These are phyloP conservation scores for Aspergillus sp. DNA, from an alignment of 2,329 filamentous ascomycete species.

Conservation along the genomic window DNA sequence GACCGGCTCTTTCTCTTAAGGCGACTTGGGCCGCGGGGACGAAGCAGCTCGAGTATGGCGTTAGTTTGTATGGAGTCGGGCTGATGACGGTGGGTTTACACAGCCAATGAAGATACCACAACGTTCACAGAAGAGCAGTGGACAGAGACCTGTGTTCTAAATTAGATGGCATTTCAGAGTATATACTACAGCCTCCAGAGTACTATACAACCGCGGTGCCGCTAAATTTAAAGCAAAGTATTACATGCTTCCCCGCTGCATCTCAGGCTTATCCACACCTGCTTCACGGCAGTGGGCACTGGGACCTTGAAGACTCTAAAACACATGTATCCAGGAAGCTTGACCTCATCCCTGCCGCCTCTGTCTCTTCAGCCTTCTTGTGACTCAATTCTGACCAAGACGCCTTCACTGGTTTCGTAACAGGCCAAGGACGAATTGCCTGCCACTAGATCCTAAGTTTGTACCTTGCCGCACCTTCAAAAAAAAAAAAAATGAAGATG, in stretches of 20 bases:
- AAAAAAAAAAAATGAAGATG: no score
- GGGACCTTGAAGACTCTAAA: no score
- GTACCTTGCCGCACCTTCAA: neutral
- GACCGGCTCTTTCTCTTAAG: no score
- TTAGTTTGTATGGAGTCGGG: neutral
- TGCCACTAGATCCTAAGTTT: neutral
- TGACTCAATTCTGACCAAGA: neutral
- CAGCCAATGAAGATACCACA: slow-evolving; percentile 7
- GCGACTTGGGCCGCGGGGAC: neutral
- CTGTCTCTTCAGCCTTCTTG: no score
- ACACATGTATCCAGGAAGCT: no score
- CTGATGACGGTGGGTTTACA: neutral
- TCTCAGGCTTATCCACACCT: slow-evolving; percentile 1
- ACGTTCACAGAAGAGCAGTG: neutral
- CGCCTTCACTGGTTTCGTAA: neutral
- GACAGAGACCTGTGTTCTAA: neutral
- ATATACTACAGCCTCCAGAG: neutral
- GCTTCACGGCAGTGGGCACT: neutral
- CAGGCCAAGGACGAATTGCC: neutral
- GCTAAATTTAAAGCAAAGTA: neutral
- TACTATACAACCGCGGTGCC: neutral
- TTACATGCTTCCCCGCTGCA: slow-evolving; percentile 10
- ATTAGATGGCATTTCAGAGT: neutral
- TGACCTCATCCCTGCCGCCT: no score
- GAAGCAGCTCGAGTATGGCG: neutral